These are phyloP conservation scores for Polyporus tsugae DNA, from an alignment of 1,284 basidiomycete species.

Conservation along the genomic window DNA sequence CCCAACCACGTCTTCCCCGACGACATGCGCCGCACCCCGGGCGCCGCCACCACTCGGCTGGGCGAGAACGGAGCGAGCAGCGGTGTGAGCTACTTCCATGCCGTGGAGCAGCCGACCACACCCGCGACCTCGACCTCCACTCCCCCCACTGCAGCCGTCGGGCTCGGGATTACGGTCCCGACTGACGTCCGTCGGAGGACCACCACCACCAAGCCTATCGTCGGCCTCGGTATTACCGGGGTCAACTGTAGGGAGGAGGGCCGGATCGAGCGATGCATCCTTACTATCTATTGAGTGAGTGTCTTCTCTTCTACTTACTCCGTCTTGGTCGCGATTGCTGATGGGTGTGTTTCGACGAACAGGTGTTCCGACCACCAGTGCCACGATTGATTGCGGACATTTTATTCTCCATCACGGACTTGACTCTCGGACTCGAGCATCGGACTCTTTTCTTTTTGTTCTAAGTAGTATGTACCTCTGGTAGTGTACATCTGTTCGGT, in stretches of 20 bases:
- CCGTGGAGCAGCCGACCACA: neutral
- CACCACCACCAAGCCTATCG: neutral
- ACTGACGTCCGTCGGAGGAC: neutral
- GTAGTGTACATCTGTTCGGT: conserved; percentile 2
- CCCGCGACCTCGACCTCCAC: neutral
- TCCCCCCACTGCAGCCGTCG: conserved; percentile 6
- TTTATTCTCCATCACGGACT: neutral
- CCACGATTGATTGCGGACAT: neutral
- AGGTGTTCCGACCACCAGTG: too few species aligned
- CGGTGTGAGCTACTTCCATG: conserved; percentile 25
- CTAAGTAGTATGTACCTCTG: conserved; percentile 6
- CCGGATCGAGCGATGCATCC: neutral
- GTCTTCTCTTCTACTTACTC: neutral
- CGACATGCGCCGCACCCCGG: conserved; percentile 33
- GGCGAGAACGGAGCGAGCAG: neutral
- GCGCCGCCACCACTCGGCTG: neutral
- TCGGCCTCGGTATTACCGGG: conserved; percentile 7
- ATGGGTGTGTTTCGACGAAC: neutral
- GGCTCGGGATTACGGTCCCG: conserved; percentile 22
- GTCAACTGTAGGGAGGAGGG: conserved; percentile 2
- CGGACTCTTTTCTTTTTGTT: conserved; percentile 1
- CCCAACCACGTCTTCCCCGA: conserved; percentile 25
- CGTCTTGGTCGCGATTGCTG: neutral
- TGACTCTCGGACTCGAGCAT: neutral
- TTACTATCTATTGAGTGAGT: neutral